phyloP scores from a whole-genome alignment of 2,329 filamentous ascomycete genomes.

The Dissoconium aciculare region DNA sequence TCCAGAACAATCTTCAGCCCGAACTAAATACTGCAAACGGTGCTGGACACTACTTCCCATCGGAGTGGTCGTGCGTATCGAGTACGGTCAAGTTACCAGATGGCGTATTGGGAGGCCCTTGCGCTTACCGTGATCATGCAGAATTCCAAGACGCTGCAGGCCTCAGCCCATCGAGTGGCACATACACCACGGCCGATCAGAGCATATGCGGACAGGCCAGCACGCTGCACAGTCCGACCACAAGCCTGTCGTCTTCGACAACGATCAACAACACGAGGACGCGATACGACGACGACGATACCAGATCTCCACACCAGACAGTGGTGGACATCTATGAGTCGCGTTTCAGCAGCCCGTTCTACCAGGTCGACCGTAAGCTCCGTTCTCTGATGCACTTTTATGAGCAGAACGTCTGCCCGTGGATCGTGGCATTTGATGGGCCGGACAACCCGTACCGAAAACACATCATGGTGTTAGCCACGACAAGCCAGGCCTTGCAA shows the following conservation, averaged over 20 bases:
- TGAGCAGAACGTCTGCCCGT: slow-evolving; percentile 78
- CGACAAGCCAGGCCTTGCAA: slow-evolving; percentile 66
- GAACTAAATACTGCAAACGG: no score
- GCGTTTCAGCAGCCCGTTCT: slow-evolving; percentile 27
- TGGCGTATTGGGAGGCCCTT: no score
- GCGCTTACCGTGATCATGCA: no score
- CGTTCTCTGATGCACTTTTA: slow-evolving; percentile 89
- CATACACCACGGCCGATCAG: no score
- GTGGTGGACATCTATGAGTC: slow-evolving; percentile 18
- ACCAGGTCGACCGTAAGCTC: slow-evolving; percentile 58
- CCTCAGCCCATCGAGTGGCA: no score
- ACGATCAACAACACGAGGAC: slow-evolving; percentile 9
- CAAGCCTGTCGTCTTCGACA: slow-evolving; percentile 11
- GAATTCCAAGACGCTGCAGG: no score
- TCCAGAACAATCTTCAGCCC: no score
- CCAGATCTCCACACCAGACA: no score
- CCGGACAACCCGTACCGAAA: slow-evolving; percentile 73
- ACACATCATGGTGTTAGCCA: slow-evolving; percentile 65
- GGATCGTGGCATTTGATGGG: slow-evolving; percentile 80
- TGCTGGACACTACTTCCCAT: no score
- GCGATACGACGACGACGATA: slow-evolving; percentile 12
- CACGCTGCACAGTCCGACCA: slow-evolving; percentile 20
- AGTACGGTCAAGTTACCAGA: no score
- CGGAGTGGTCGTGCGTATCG: no score
- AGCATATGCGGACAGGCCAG: no score